Evolutionary conservation across 1,284 basidiomycete species (phyloP).

Genomic region (Takashimella tepidaria): DNA sequence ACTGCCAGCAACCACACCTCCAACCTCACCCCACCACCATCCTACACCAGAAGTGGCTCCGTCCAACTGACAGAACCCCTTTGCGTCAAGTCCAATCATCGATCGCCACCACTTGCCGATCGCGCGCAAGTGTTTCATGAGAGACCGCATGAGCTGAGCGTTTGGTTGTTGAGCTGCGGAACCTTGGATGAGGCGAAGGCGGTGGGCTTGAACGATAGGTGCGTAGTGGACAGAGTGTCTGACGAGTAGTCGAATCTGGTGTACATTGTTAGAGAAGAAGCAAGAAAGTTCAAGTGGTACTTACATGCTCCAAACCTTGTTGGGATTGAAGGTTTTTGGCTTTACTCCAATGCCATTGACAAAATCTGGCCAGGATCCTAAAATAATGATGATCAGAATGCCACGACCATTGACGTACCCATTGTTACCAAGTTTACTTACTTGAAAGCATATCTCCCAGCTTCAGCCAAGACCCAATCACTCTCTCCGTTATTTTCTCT

Average conservation of each 20-base stretch:
- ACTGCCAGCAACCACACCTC: conserved; percentile 39
- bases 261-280: conserved; percentile 4
- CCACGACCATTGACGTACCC: no score
- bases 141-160: conserved; percentile 24
- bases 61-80: conserved; percentile 41
- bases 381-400: no score
- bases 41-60: conserved; percentile 41
- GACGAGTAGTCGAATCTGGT: conserved; percentile 33
- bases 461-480: conserved; percentile 41
- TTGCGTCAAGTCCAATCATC: conserved; percentile 45
- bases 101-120: conserved; percentile 47
- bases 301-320: conserved; percentile 28
- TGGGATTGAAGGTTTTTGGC: conserved; percentile 38
- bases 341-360: conserved; percentile 43
- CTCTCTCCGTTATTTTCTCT: conserved; percentile 25
- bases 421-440: no score
- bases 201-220: conserved; percentile 38
- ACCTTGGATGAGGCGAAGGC: conserved; percentile 28
- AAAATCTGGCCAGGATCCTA: conserved; percentile 42
- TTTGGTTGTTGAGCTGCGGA: neutral
- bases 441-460: conserved; percentile 48
- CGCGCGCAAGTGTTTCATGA: conserved; percentile 43
- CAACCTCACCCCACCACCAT: conserved; percentile 49
- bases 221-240: conserved; percentile 40
- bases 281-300: conserved; percentile 2